These are phyloP conservation scores for Amphicarpaea edgeworthii DNA, from an alignment of 306 rosid species.

Conservation along the genomic window DNA sequence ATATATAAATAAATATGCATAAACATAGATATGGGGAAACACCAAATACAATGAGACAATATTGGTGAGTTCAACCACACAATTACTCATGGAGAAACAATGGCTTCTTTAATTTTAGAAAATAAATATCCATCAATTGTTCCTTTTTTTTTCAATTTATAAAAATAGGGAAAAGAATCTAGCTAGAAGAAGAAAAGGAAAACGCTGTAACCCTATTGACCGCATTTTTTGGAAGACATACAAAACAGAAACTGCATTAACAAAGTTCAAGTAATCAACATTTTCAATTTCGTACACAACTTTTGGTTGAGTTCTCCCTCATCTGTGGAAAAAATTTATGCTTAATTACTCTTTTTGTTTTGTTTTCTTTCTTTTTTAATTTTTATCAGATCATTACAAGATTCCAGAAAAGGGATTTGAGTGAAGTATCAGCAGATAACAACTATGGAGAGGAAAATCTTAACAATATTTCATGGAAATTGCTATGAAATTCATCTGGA, in stretches of 20 bases:
- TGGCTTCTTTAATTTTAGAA: constrained; percentile 8
- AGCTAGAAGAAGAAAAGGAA: constrained; percentile 31
- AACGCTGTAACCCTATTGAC: constrained; percentile 39
- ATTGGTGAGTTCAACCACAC: constrained; percentile 47
- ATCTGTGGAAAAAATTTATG: constrained; percentile 14
- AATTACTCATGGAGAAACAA: constrained; percentile 28
- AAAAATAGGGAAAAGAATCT: constrained; percentile 40
- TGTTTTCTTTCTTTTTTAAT: too few species aligned
- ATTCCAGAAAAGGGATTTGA: constrained; percentile 10
- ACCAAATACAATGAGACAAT: constrained; percentile 52
- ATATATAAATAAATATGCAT: constrained; percentile 38
- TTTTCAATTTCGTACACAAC: background rate
- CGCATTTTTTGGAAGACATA: constrained; percentile 6
- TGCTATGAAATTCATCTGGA: constrained; percentile 28
- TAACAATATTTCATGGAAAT: constrained; percentile 22
- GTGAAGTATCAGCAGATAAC: background rate
- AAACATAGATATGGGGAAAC: constrained; percentile 31
- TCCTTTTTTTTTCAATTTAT: background rate
- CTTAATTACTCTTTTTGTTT: background rate
- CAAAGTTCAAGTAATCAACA: constrained; percentile 16
- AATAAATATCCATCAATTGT: constrained; percentile 21
- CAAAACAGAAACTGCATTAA: constrained; percentile 28
- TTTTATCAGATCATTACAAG: constrained; percentile 9
- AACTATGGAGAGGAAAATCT: background rate
- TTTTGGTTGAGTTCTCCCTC: background rate